Evolutionary conservation across 192 early-diverging fungal species (phyloP).

Genomic region (Endogone sp.): DNA sequence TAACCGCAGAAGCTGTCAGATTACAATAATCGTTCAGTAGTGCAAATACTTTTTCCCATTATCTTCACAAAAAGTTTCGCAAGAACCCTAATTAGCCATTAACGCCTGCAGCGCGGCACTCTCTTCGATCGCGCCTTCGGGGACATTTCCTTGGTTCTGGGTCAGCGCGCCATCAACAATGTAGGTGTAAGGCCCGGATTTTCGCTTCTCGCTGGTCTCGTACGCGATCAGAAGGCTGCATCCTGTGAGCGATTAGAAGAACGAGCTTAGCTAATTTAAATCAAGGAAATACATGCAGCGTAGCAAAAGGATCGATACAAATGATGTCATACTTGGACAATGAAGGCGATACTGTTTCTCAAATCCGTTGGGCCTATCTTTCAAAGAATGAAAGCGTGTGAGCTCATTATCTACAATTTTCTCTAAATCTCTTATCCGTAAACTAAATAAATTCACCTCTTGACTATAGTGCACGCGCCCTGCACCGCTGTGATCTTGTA

Average conservation of each 20-base stretch:
- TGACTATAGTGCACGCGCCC: slow-evolving; percentile 30
- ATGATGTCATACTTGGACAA: slow-evolving; percentile 32
- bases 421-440: neutral
- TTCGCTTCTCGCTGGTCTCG: slow-evolving; percentile 43
- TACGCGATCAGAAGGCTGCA: slow-evolving; percentile 51
- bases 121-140: slow-evolving; percentile 1
- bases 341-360: slow-evolving; percentile 29
- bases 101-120: neutral
- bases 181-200: slow-evolving; percentile 51
- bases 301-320: too few relatives aligned
- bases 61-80: neutral
- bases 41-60: too few relatives aligned
- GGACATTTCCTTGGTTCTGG: slow-evolving; percentile 45
- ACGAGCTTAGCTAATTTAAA: neutral
- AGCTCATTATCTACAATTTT: neutral
- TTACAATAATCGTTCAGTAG: too few relatives aligned
- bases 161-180: slow-evolving; percentile 51
- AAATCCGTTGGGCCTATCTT: slow-evolving; percentile 21
- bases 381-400: neutral
- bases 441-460: slow-evolving; percentile 23
- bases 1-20: too few relatives aligned
- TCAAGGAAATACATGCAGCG: neutral
- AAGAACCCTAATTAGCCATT: too few relatives aligned
- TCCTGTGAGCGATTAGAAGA: slow-evolving; percentile 25
- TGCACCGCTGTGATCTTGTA: slow-evolving; percentile 49